Base-by-base conservation (phyloP, 257 asterid species). In the Coffea canephora region DNA sequence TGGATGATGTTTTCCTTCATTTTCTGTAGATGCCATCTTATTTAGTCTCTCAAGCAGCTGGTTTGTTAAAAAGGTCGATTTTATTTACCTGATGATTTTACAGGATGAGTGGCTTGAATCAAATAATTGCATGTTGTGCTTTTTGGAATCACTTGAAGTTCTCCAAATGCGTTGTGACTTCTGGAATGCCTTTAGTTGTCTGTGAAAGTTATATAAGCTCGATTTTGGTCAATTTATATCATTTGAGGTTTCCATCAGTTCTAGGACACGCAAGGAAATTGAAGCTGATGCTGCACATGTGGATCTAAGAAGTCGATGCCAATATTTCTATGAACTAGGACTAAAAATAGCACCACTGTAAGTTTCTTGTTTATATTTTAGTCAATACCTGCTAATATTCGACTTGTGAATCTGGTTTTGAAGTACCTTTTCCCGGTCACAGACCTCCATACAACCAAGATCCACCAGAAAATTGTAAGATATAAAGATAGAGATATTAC, bases 201-300 rank as follows among this genome's bases (percentile, higher is more conserved):
- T 27, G 16, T 46, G 61, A 12, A 46, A 71, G 41, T 73, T 16
- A 27, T 27, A 23, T 52, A 48, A 73, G 15, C 11, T 19, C 6
- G 43, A 61, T 13, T 21, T 49, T 52, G 19, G 55, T 19, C 43
- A 43, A 14, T 6, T 70, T 79, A 43, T 78, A 21, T 69, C 52
- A 62, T 80, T 18, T 55, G 13, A 57, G 69, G 50, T 34, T 45
- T 49, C 80, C 71, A 50, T 72, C 87, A 91, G 93, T 79, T 90
- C 93, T 80, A 96, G 90, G 87, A 96, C 97, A 57, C 82, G 97
- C 75, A 97, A 95, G 86, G 98, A 93, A 85, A 93, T 95, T 82
- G 99, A 88, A 14, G 99, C 99, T 78, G 99, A 96, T 88, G 98
- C 97, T 83, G 97, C 98, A 14, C 99, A 94, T 79, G 98, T 96